phyloP scores from a whole-genome alignment of 2,329 filamentous ascomycete genomes.

The Rhytidhysteron rufulum region DNA sequence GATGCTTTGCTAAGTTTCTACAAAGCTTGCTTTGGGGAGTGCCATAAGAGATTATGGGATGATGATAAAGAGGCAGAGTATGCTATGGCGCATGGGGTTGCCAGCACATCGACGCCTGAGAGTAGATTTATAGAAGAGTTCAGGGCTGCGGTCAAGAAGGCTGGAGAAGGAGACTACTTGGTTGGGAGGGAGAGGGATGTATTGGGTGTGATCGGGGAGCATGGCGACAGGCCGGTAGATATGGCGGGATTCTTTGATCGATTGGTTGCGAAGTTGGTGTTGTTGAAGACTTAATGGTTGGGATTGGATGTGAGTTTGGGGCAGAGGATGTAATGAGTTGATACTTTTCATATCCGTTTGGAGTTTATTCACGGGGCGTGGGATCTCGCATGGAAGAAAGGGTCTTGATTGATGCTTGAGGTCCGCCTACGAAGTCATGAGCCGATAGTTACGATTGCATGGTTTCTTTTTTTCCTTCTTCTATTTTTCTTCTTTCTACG shows the following conservation, averaged over 20 bases:
- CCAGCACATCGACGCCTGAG: constrained; percentile 6
- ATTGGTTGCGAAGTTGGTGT: constrained; percentile 29
- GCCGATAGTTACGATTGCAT: too few species aligned
- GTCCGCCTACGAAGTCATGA: not conserved
- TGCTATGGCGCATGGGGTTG: too few species aligned
- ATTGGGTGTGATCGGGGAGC: constrained; percentile 12
- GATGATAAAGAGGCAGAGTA: constrained; percentile 4
- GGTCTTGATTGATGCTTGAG: not conserved
- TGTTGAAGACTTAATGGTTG: not conserved
- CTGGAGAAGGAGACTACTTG: constrained; percentile 19
- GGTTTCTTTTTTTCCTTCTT: too few species aligned
- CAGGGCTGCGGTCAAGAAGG: constrained; percentile 17
- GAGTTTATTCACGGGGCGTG: not conserved
- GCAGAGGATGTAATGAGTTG: too few species aligned
- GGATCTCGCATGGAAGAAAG: not conserved
- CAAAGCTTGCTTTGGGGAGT: constrained; percentile 27
- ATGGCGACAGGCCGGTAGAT: constrained; percentile 22
- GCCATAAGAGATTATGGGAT: constrained; percentile 25
- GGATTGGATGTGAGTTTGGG: not conserved
- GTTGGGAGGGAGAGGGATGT: constrained; percentile 8
- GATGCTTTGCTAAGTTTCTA: constrained; percentile 29
- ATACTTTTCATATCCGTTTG: not conserved
- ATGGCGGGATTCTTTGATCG: constrained; percentile 38
- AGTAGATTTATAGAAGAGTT: constrained; percentile 28
- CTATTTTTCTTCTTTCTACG: too few species aligned